Base-by-base conservation (phyloP, 495 filamentous ascomycete genomes). In the Penicillium cataractarum region DNA sequence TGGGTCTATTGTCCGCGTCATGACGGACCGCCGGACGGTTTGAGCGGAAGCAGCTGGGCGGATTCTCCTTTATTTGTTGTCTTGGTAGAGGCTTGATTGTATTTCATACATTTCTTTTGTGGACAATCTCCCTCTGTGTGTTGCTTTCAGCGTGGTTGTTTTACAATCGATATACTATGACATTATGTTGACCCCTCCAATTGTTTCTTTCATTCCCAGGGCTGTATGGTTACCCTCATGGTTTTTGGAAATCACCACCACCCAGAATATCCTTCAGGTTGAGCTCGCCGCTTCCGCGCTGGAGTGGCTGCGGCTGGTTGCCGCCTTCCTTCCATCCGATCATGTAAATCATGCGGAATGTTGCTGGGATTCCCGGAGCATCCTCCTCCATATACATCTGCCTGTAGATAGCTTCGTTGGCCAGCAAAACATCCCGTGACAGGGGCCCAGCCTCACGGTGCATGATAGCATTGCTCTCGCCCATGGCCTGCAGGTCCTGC, bases 301-400 rank as follows among this genome's bases (percentile, higher is more conserved):
- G 73, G 64, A 97, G 75, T 32, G 96, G 93, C 78, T 93, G 78
- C 48, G 85, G 76, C 78, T 97, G 93, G 52, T 87, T 83, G 29
- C 83, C 81, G 0, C 89, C 89, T 67, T 94, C 91, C 74, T 94
- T 96, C 96, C 96, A 99, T 19, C 96, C 96, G 78, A 99, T 98
- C 92, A 98, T 94, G 72, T 91, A 95, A 57, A 97, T 96, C 63
- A 95, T 80, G 59, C 91, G 83, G 72, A 94, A 97, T n/a, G 93
- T 97, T 9, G 93, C 93, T 3, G 93, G 93, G 58, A 96, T 78
- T 0, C 74, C 87, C 17, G 89, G 86, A 54, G 91, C 79, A 54
- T 82, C 82, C n/a, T 81, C 87, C 57, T 86, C 81, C 65, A 84
- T 84, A 77, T 99, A 92, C 60, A 99, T 71, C 73, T 88, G 85